Percentiles rank a stretch among this genome's conserved stretches.
These are phyloP conservation scores for Soucietia sequanensis DNA, from an alignment of 805 yeast genomes.

Conservation along the genomic window DNA sequence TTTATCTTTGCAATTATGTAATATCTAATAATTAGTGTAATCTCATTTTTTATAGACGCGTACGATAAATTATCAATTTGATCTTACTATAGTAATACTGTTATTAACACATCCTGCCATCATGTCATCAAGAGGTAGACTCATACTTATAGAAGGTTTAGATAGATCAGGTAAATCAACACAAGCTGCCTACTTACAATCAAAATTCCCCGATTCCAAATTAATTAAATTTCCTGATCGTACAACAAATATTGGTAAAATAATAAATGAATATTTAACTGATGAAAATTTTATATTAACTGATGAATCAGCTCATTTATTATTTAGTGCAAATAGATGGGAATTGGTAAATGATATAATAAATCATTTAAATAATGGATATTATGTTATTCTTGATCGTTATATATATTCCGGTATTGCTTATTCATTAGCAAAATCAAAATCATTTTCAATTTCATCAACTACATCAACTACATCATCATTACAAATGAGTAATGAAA, in stretches of 20 bases:
- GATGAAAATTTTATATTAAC: slow-evolving; percentile 49
- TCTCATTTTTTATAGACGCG: too few species aligned
- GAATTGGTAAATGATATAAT: slow-evolving; percentile 58
- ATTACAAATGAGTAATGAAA: slow-evolving; percentile 37
- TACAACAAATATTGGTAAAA: slow-evolving; percentile 72
- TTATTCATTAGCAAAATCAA: slow-evolving; percentile 82
- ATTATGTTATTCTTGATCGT: slow-evolving; percentile 71
- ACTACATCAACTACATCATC: slow-evolving; percentile 4
- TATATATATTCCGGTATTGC: slow-evolving; percentile 93
- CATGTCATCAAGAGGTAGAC: slow-evolving; percentile 63
- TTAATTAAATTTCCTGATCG: slow-evolving; percentile 86
- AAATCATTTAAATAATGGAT: slow-evolving; percentile 48
- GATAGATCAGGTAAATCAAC: slow-evolving; percentile 96
- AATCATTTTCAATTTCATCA: slow-evolving; percentile 18
- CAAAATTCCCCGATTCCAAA: slow-evolving; percentile 11
- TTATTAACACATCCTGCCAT: too few species aligned
- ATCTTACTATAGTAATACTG: neutral
- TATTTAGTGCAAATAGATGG: slow-evolving; percentile 96
- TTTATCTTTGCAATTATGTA: too few species aligned
- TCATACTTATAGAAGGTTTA: slow-evolving; percentile 86
- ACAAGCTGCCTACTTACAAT: slow-evolving; percentile 48
- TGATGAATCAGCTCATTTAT: slow-evolving; percentile 81
- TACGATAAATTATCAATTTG: too few species aligned
- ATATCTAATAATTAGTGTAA: too few species aligned
- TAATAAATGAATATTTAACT: slow-evolving; percentile 72